Base-by-base conservation (phyloP, 2,329 filamentous ascomycete genomes). In the Phialocephala sp. region DNA sequence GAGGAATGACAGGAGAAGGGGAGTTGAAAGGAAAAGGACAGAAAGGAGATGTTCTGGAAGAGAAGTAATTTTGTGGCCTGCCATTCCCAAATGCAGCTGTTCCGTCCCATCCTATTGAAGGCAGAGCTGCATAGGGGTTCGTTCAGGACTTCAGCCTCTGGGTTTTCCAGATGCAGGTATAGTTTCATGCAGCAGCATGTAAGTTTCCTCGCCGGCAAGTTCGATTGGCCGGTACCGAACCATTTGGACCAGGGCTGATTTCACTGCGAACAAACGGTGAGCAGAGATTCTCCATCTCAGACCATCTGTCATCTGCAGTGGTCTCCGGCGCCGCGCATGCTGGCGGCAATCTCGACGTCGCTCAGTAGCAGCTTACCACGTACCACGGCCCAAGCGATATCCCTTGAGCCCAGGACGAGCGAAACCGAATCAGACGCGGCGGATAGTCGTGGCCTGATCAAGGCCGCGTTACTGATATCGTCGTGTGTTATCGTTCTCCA, bases 111-210 rank as follows among this genome's bases (percentile, higher is more conserved):
- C 50, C 50, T 54, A 54, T 54, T 4, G 50, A 54, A 12, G 22
- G 11, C 22, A n/a, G 22, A 20, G 8, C 22, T 52, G 47, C 47
- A 52, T 52, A 52, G 47, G 47, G 47, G 47, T 35, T 35, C 4
- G 24, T 18, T 32, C 24, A 52, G 11, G 24, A 56, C 11, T 56
- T 56, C 55, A 57, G 55, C 55, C 35, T 57, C 55, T 39, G 24
- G 22, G 37, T 41, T 39, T 36, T 36, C 55, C 55, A 36, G 20
- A 57, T 39, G 36, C 20, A 39, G 27, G 22, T 22, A 39, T 39
- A 39, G 55, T 57, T 55, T 36, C 24, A 55, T 55, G 52, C 52
- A 55, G 24, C 35, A 18, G 52, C 32, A 20, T 36, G 55, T 32
- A 57, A 14, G 50, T 35, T 35, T 15, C 24, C 9, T 32, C n/a